Evolutionary conservation across 1,284 basidiomycete genomes (phyloP).

Genomic region (Malassezia restricta): DNA sequence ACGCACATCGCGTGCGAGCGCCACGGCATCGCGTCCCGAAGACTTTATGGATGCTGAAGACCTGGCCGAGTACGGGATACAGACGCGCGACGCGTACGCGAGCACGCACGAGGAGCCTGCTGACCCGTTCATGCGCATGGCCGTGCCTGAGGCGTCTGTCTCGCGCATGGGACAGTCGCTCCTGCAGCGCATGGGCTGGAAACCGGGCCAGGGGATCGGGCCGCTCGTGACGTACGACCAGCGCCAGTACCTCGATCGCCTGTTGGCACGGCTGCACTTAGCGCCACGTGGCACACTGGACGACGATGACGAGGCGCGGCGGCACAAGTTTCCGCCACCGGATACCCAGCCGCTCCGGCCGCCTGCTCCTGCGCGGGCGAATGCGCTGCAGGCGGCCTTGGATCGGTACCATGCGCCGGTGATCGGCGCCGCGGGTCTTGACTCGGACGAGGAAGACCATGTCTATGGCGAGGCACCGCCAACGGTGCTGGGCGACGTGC

Average conservation of each 20-base stretch:
- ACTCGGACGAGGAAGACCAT: constrained; percentile 46
- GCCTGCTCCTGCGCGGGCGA: constrained; percentile 56
- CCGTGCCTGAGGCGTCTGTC: neutral
- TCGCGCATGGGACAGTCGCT: constrained; percentile 49
- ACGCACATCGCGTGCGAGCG: constrained; percentile 47
- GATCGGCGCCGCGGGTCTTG: constrained; percentile 71
- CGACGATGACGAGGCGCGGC: constrained; percentile 53
- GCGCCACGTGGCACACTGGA: neutral
- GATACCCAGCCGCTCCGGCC: constrained; percentile 60
- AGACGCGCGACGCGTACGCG: constrained; percentile 15
- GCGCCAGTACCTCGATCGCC: constrained; percentile 50
- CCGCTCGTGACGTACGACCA: constrained; percentile 71
- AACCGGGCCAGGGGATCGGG: constrained; percentile 78
- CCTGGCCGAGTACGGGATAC: constrained; percentile 59
- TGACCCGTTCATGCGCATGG: neutral
- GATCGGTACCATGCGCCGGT: constrained; percentile 47
- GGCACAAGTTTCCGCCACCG: constrained; percentile 71
- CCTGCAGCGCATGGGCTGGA: constrained; percentile 90
- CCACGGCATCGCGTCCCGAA: constrained; percentile 56
- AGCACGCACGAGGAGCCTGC: constrained; percentile 33
- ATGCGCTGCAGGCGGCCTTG: constrained; percentile 51
- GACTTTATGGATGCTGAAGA: constrained; percentile 99
- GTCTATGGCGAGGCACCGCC: constrained; percentile 22
- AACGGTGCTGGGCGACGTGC: neutral
- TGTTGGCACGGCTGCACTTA: constrained; percentile 5